Evolutionary conservation across 805 yeast species (phyloP).

Genomic region (Sugiyamaella marilandica): DNA sequence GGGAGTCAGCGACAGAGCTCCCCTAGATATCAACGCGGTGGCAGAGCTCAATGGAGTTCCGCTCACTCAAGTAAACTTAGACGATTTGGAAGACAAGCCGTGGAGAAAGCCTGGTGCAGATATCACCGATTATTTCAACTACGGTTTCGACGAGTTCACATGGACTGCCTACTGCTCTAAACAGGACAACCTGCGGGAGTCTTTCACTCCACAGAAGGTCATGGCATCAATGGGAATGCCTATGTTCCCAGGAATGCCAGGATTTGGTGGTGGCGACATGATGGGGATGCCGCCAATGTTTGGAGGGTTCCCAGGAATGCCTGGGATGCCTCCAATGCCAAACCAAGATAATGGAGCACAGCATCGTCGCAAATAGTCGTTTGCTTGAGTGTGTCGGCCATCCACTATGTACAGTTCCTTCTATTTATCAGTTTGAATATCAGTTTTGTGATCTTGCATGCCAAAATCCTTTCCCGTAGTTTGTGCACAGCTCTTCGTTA

Average conservation of each 20-base stretch:
- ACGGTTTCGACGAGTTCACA: slow-evolving; percentile 92
- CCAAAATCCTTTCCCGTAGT: slow-evolving; percentile 26
- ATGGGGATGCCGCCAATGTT: slow-evolving; percentile 25
- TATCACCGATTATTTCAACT: slow-evolving; percentile 88
- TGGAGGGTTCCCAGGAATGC: slow-evolving; percentile 8
- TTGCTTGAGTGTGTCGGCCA: not conserved
- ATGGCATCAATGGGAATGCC: slow-evolving; percentile 35
- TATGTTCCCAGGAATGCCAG: slow-evolving; percentile 21
- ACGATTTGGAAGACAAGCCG: slow-evolving; percentile 85
- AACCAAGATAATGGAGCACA: not conserved
- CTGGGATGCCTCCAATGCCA: slow-evolving; percentile 14
- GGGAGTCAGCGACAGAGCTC: slow-evolving; percentile 25
- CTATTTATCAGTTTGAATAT: not conserved
- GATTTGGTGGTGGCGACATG: slow-evolving; percentile 24
- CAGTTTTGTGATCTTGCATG: slow-evolving; percentile 10
- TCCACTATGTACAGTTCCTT: slow-evolving; percentile 2
- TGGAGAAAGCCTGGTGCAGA: slow-evolving; percentile 99
- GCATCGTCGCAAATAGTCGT: not conserved
- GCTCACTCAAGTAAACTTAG: slow-evolving; percentile 72
- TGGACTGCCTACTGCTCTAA: slow-evolving; percentile 91
- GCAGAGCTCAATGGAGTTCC: slow-evolving; percentile 79
- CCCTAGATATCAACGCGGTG: slow-evolving; percentile 64
- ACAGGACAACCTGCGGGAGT: slow-evolving; percentile 75
- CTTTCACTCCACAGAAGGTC: slow-evolving; percentile 76
- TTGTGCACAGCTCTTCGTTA: slow-evolving; percentile 22